Evolutionary conservation across 306 rosid species (phyloP), one percentile per base, ranked within the genome.

Genomic region (Adenanthera pavonina): DNA sequence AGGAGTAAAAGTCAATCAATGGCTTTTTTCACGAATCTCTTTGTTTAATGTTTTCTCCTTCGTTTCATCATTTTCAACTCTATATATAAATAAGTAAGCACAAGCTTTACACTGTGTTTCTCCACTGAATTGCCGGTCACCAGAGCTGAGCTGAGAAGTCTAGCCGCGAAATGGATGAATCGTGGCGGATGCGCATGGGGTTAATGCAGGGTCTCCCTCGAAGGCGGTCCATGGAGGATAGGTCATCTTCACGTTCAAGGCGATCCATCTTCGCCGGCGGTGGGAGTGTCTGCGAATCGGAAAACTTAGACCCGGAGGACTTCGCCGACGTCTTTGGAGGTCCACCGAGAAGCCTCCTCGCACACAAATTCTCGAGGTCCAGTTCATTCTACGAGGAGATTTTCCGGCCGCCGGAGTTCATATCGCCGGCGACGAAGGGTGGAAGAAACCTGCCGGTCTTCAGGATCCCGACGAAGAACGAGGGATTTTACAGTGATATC

Each of bases 251-350:
- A 17, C 77, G 79, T 34, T 70, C 20, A 17, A n/a, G 72, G 8
- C 78, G 64, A 46, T 64, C 88, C 40, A 48, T 80, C 5, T 86
- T 88, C 80, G 43, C 92, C 9, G 61, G 64, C 30, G n/a, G 83
- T 11, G 16, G 85, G 6, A 43, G 20, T 54, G 52, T 40, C 35
- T 17, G 65, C 9, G 72, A 64, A 15, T 75, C 87, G 38, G 73
- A 75, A 19, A 17, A 84, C 8, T 81, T 84, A 11, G 75, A 82
- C 47, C 84, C 84, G 0, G 91, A 91, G 0, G 93, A 92, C 82
- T 94, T 91, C 57, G 85, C 92, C 13, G 98, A 94, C 81, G 97
- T 94, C 57, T 94, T 89, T 25, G 98, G 98, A 7, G 98, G 98
- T 0, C 98, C 98, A 3, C 98, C 97, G 2, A 83, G 90, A 72